A percentile compares a stretch with the other conserved stretches of the same genome.
These are phyloP conservation scores for Plicaturopsis crispa DNA, from an alignment of 768 basidiomycete genomes.

Conservation along the genomic window DNA sequence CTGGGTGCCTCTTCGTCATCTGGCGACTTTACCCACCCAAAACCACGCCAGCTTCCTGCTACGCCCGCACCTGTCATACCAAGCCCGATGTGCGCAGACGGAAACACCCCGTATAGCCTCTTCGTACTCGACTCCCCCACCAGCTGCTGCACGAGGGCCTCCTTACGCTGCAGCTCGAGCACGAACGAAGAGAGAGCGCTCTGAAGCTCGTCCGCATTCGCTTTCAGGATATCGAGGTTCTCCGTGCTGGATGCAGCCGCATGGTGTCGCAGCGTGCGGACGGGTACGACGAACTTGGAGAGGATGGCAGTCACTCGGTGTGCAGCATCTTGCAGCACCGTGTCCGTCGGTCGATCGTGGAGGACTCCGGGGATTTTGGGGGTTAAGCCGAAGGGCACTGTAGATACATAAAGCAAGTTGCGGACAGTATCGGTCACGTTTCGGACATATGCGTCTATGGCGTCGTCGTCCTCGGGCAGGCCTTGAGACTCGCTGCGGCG, in stretches of 20 bases:
- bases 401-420: slow-evolving; percentile 62
- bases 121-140: slow-evolving; percentile 29
- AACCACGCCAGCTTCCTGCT: slow-evolving; percentile 76
- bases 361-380: slow-evolving; percentile 53
- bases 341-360: slow-evolving; percentile 36
- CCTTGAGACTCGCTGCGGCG: slow-evolving; percentile 36
- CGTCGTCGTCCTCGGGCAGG: slow-evolving; percentile 44
- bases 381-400: slow-evolving; percentile 45
- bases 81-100: slow-evolving; percentile 56
- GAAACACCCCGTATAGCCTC: slow-evolving; percentile 55
- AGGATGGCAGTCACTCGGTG: slow-evolving; percentile 84
- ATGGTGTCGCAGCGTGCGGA: slow-evolving; percentile 85
- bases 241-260: slow-evolving; percentile 55
- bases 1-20: slow-evolving; percentile 38
- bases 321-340: slow-evolving; percentile 70
- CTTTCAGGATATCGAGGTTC: slow-evolving; percentile 62
- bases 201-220: slow-evolving; percentile 71
- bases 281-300: slow-evolving; percentile 82
- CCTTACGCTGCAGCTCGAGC: slow-evolving; percentile 55
- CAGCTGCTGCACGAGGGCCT: slow-evolving; percentile 16
- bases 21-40: slow-evolving; percentile 65
- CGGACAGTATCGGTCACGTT: slow-evolving; percentile 63
- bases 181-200: slow-evolving; percentile 64
- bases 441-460: slow-evolving; percentile 57
- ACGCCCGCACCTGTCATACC: slow-evolving; percentile 77